Conservation (phyloP, 805 yeast genomes). For the Zygosaccharomyces rouxii region DNA sequence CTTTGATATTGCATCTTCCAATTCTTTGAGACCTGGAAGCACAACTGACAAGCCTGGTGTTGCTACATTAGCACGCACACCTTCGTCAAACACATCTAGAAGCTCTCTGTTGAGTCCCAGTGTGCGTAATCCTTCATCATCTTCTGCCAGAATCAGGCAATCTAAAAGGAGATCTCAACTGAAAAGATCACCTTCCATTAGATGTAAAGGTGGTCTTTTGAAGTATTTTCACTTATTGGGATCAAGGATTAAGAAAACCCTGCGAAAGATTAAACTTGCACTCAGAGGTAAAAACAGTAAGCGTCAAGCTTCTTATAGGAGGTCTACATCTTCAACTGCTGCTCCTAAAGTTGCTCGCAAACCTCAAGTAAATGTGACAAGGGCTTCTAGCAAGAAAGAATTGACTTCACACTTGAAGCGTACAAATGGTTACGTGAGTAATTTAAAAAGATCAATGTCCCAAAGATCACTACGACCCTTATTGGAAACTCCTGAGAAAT, state of each 20-base stretch:
- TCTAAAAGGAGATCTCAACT: conserved; percentile 30
- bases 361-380: conserved; percentile 3
- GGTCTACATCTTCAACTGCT: not conserved
- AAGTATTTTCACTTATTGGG: conserved; percentile 4
- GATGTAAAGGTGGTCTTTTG: conserved; percentile 26
- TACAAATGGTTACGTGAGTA: conserved; percentile 30
- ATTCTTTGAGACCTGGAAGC: conserved; percentile 4
- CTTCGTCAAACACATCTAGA: conserved; percentile 7
- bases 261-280: conserved; percentile 1
- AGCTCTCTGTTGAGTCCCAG: not conserved
- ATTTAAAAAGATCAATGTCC: conserved; percentile 29
- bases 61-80: conserved; percentile 1
- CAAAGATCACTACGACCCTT: conserved; percentile 21
- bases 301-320: not conserved
- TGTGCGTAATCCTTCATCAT: conserved; percentile 3
- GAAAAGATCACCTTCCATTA: conserved; percentile 37
- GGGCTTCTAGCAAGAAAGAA: conserved; percentile 14
- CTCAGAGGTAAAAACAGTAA: not conserved
- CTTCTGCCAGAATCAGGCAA: conserved; percentile 4
- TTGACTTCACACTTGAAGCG: conserved; percentile 28
- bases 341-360: conserved; percentile 1
- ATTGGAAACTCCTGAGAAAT: conserved; percentile 5
- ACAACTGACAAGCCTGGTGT: conserved; percentile 12
- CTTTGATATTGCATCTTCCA: conserved; percentile 24
- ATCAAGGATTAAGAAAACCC: conserved; percentile 1